Evolutionary conservation across 257 asterid species (phyloP).

Genomic region (Solanum chmielewskii): DNA sequence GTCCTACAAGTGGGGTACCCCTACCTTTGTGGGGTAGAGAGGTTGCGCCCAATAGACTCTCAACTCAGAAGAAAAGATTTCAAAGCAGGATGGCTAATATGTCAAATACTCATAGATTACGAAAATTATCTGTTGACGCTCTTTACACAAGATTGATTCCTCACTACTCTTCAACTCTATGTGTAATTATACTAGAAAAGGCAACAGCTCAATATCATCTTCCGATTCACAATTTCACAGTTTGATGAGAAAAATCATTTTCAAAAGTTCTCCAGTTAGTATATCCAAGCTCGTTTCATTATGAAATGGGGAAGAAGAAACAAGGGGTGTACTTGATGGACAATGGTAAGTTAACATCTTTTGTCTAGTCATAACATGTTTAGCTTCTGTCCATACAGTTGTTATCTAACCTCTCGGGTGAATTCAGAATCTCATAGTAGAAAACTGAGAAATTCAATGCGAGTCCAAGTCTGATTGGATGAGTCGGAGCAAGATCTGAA

Average conservation of each 20-base stretch:
- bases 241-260: not conserved
- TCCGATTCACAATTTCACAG: not conserved
- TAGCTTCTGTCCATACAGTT: not conserved
- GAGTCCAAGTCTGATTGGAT: slow-evolving; percentile 70
- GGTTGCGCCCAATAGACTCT: not conserved
- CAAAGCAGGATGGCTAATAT: not conserved
- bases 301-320: not conserved
- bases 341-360: not conserved
- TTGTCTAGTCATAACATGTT: not conserved
- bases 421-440: slow-evolving; percentile 67
- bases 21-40: not conserved
- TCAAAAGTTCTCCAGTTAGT: not conserved
- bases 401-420: slow-evolving; percentile 56
- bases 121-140: not conserved
- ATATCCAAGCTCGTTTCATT: not conserved
- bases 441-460: slow-evolving; percentile 70
- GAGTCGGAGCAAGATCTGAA: slow-evolving; percentile 61
- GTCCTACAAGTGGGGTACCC: not conserved
- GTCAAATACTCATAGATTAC: not conserved
- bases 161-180: not conserved
- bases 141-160: not conserved
- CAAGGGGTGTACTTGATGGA: not conserved
- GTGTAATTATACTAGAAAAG: not conserved
- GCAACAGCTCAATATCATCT: not conserved
- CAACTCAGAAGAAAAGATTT: not conserved